A percentile compares a stretch with the other conserved stretches of the same genome.
phyloP scores from a whole-genome alignment of 768 basidiomycete genomes.

The Xanthoconium purpureum region DNA sequence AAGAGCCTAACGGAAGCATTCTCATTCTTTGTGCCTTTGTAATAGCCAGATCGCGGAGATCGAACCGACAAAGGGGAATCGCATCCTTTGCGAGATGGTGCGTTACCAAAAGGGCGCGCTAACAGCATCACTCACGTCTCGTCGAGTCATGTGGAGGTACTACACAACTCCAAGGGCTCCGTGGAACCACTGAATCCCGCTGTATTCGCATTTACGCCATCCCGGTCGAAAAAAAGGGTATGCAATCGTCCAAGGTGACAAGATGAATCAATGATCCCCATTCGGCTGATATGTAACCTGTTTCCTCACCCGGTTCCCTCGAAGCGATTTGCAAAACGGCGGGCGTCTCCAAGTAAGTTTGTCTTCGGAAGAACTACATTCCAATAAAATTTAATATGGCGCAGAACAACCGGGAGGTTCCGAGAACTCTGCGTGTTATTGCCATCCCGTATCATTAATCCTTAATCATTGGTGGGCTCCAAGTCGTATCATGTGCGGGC shows the following conservation, averaged over 20 bases:
- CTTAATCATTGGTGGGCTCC: too few relatives aligned
- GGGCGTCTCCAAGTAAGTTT: too few relatives aligned
- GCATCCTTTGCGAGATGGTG: neutral
- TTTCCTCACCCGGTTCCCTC: neutral
- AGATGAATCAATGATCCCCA: neutral
- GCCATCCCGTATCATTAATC: neutral
- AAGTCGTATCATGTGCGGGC: neutral
- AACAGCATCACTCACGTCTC: constrained; percentile 1
- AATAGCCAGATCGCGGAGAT: constrained; percentile 28
- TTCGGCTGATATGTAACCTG: neutral
- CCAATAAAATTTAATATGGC: neutral
- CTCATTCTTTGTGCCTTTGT: constrained; percentile 14
- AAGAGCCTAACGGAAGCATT: constrained; percentile 32
- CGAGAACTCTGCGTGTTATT: neutral
- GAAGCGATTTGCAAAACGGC: neutral
- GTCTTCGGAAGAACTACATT: too few relatives aligned
- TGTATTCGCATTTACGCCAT: constrained; percentile 3
- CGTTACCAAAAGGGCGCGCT: neutral
- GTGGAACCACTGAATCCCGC: constrained; percentile 14
- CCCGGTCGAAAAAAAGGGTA: neutral
- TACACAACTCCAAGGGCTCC: constrained; percentile 24
- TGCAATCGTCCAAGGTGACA: neutral
- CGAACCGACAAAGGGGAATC: constrained; percentile 15
- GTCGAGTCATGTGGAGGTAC: neutral
- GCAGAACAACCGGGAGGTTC: neutral